These are phyloP conservation scores for Cornus florida DNA, from an alignment of 148 eudicot genomes.

Conservation along the genomic window DNA sequence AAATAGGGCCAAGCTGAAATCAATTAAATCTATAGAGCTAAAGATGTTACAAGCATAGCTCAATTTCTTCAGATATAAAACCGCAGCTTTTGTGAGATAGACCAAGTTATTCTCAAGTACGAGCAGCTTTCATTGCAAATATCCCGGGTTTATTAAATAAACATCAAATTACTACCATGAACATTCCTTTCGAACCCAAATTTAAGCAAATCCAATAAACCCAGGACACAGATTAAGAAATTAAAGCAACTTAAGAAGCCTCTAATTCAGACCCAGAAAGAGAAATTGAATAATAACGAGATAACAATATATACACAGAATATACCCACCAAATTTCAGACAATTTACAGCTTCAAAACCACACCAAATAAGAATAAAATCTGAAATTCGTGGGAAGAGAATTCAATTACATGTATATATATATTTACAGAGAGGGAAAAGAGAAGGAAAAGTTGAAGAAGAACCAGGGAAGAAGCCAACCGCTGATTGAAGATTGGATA, in stretches of 20 bases:
- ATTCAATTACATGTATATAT: not conserved
- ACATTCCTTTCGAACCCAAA: not conserved
- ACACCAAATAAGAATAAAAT: constrained; percentile 2
- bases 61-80: not conserved
- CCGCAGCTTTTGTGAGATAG: constrained; percentile 1
- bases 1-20: not conserved
- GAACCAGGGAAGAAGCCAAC: constrained; percentile 17
- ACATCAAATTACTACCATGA: constrained; percentile 25
- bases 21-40: too few relatives aligned
- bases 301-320: constrained; percentile 1
- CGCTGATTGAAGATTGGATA: constrained; percentile 10
- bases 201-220: not conserved
- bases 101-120: constrained; percentile 4
- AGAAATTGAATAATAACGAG: not conserved
- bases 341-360: not conserved
- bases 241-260: not conserved
- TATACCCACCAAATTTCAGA: constrained; percentile 28
- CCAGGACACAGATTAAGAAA: not conserved
- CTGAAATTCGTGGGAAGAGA: constrained; percentile 14
- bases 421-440: constrained; percentile 1
- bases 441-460: not conserved
- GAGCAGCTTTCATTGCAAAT: not conserved
- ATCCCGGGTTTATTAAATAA: constrained; percentile 22
- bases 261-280: not conserved
- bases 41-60: not conserved